Evolutionary conservation across 768 basidiomycete genomes (phyloP).

Genomic region (Suillus ampliporus): DNA sequence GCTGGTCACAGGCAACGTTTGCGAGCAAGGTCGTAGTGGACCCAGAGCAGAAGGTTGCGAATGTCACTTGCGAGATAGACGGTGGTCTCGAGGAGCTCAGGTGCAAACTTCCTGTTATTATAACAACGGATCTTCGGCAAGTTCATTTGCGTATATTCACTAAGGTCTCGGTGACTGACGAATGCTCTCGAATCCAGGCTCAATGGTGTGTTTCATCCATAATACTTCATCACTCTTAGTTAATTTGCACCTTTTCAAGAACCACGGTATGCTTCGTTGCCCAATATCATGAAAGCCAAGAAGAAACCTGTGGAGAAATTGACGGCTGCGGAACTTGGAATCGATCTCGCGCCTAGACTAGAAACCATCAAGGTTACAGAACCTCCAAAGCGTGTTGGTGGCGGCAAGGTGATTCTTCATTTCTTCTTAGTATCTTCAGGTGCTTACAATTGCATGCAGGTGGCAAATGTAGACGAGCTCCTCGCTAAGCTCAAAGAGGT

Average conservation of each 20-base stretch:
- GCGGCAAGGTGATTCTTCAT: constrained; percentile 67
- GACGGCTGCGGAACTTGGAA: constrained; percentile 74
- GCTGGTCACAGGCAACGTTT: constrained; percentile 94
- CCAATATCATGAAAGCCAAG: constrained; percentile 99
- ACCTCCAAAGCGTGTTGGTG: constrained; percentile 89
- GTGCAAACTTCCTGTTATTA: constrained; percentile 79
- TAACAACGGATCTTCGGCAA: constrained; percentile 93
- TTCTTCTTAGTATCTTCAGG: constrained; percentile 13
- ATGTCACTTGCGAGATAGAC: constrained; percentile 90
- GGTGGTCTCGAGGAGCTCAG: constrained; percentile 88
- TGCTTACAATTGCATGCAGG: constrained; percentile 41
- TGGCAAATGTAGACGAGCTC: constrained; percentile 87
- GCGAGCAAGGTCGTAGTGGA: constrained; percentile 87
- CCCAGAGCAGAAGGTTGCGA: constrained; percentile 61
- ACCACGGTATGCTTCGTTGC: constrained; percentile 96
- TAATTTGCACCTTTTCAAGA: constrained; percentile 50
- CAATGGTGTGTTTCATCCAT: constrained; percentile 58
- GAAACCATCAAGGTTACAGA: constrained; percentile 90
- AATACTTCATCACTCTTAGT: background rate
- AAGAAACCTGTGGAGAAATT: constrained; percentile 95
- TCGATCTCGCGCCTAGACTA: constrained; percentile 83
- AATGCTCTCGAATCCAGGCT: constrained; percentile 48
- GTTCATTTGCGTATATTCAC: constrained; percentile 29
- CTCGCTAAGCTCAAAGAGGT: constrained; percentile 89
- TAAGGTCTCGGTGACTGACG: constrained; percentile 6